These are phyloP conservation scores for Vanrija humicola DNA, from an alignment of 1,284 basidiomycete species.

Conservation along the genomic window DNA sequence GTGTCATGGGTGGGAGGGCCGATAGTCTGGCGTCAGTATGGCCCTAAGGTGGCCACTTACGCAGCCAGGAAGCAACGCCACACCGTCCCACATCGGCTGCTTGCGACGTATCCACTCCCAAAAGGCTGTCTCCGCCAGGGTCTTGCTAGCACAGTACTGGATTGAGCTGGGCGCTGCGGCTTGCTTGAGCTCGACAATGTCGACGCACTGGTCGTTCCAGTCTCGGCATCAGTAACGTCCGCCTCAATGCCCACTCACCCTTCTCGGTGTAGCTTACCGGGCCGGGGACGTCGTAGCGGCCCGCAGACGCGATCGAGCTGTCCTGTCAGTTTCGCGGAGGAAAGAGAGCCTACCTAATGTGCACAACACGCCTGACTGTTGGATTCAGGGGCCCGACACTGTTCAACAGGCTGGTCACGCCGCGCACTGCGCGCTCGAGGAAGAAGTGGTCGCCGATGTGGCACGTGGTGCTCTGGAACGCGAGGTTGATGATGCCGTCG, in stretches of 20 bases:
- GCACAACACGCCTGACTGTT: not conserved
- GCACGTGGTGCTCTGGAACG: constrained; percentile 7
- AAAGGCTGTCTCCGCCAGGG: constrained; percentile 57
- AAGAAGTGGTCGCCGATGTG: not conserved
- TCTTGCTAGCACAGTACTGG: constrained; percentile 56
- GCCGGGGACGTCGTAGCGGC: not conserved
- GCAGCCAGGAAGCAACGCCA: constrained; percentile 54
- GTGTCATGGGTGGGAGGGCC: not conserved
- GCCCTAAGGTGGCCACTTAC: constrained; percentile 51
- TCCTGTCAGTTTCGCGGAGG: not conserved
- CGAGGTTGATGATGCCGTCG: constrained; percentile 54
- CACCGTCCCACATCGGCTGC: constrained; percentile 57
- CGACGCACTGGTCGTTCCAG: not conserved
- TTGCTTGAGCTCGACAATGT: constrained; percentile 27
- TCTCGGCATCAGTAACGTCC: not conserved
- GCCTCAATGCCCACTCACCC: not conserved
- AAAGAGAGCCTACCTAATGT: not conserved
- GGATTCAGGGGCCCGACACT: not conserved
- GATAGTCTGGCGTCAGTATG: constrained; percentile 48
- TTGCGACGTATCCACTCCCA: constrained; percentile 55
- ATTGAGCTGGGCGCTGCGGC: constrained; percentile 51
- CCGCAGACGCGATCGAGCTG: not conserved
- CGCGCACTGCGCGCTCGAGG: constrained; percentile 2
- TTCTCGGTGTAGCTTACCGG: not conserved
- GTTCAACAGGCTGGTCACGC: constrained; percentile 1